Evolutionary conservation across 2,329 filamentous ascomycete genomes (phyloP), one percentile per base, ranked within the genome.

Genomic region (Tolypocladium paradoxum): DNA sequence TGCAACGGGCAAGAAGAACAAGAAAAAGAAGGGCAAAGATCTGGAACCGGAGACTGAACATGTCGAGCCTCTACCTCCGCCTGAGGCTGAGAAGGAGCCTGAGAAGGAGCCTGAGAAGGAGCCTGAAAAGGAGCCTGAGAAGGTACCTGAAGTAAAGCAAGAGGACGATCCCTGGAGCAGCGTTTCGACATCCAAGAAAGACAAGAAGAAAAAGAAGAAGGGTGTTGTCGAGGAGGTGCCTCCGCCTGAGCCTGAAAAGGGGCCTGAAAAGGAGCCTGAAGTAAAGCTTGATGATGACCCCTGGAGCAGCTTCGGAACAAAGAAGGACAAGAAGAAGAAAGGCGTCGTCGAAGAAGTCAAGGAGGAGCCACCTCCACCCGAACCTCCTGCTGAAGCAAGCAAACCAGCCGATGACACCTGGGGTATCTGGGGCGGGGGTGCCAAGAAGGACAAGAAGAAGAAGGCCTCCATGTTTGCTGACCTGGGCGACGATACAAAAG

Each of bases 271-370:
- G n/a, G n/a, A n/a, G n/a, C n/a, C n/a, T n/a, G n/a, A n/a, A n/a
- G n/a, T n/a, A n/a, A n/a, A n/a, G n/a, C n/a, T n/a, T n/a, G n/a
- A n/a, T n/a, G n/a, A n/a, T n/a, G n/a, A n/a, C n/a, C n/a, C n/a
- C 20, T 70, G 66, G 64, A 65, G 51, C 18, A 55, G 49, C 2
- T 37, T 57, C 40, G 58, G 58, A 14, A 61, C 53, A 9, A 70
- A 66, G 53, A 66, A 63, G 50, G 63, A 63, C 27, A 61, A 61
- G 55, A 63, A 67, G 56, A 59, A 61, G 50, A 60, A 64, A 50
- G 51, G 54, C 53, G 58, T 56, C 27, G 43, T 57, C 27, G 61
- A 58, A 56, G 60, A 60, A 27, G 57, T 57, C 16, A 51, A 57
- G 24, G 59, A 61, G 4, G 48, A 53, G 31, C 16, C 31, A 16